phyloP scores from a whole-genome alignment of 805 yeast genomes.

The Tetrapisispora nanseiensis region DNA sequence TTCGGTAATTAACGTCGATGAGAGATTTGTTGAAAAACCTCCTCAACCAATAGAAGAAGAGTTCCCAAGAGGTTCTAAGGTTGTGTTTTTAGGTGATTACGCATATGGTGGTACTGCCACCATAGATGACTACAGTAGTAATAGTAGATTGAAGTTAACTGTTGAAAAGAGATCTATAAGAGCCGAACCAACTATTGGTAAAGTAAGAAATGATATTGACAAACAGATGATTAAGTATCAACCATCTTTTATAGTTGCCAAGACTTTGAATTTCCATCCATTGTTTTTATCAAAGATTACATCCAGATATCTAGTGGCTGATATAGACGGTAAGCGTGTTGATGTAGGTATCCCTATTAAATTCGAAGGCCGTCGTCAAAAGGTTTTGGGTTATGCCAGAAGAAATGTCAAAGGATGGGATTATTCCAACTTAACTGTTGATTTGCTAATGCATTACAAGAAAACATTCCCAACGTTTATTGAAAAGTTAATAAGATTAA shows the following conservation, averaged over 20 bases:
- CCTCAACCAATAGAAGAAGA: constrained; percentile 75
- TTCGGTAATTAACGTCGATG: constrained; percentile 61
- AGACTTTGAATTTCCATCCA: constrained; percentile 46
- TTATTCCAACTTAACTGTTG: constrained; percentile 64
- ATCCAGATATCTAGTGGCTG: constrained; percentile 55
- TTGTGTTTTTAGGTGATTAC: constrained; percentile 72
- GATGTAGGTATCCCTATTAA: constrained; percentile 81
- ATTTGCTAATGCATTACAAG: constrained; percentile 52
- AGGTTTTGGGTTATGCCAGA: constrained; percentile 81
- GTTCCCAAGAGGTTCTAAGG: constrained; percentile 63
- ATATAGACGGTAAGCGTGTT: constrained; percentile 39
- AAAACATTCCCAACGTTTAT: constrained; percentile 55
- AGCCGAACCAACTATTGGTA: constrained; percentile 59
- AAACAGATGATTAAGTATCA: constrained; percentile 44
- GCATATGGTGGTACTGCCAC: constrained; percentile 79
- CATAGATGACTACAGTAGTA: constrained; percentile 49
- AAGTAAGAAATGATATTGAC: constrained; percentile 49
- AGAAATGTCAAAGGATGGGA: constrained; percentile 67
- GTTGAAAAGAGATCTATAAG: constrained; percentile 41
- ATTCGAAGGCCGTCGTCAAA: constrained; percentile 66
- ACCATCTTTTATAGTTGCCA: constrained; percentile 57
- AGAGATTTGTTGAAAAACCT: constrained; percentile 56
- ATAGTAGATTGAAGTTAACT: constrained; percentile 38
- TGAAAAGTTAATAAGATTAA: constrained; percentile 28
- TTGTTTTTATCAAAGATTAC: constrained; percentile 69